Evolutionary conservation across 1,284 basidiomycete species (phyloP).

Genomic region (Testicularia cyperi): DNA sequence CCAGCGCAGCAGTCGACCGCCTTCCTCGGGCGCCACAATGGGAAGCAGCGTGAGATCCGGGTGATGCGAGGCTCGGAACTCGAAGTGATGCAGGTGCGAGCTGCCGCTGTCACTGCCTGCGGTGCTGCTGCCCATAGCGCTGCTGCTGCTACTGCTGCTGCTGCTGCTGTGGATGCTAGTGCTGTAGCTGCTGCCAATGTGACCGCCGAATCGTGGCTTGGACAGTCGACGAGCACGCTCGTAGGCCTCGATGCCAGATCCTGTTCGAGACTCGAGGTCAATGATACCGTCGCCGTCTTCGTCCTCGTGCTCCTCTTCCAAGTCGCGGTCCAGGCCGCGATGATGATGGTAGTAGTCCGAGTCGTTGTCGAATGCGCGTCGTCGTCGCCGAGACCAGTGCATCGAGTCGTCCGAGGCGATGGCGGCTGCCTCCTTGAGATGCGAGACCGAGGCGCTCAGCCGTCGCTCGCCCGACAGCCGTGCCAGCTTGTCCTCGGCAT

Average conservation of each 20-base stretch:
- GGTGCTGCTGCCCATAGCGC: slow-evolving; percentile 40
- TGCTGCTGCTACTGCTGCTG: slow-evolving; percentile 52
- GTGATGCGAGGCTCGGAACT: not conserved
- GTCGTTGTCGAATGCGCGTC: too few relatives aligned
- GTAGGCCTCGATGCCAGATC: slow-evolving; percentile 23
- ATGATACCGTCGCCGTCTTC: not conserved
- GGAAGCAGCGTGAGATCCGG: slow-evolving; percentile 63
- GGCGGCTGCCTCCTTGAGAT: slow-evolving; percentile 25
- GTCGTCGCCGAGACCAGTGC: too few relatives aligned
- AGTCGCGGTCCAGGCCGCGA: too few relatives aligned
- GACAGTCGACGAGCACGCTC: slow-evolving; percentile 22
- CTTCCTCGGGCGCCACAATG: slow-evolving; percentile 79
- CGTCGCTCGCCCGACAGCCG: slow-evolving; percentile 46
- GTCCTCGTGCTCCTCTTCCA: too few relatives aligned
- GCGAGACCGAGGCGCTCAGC: slow-evolving; percentile 21
- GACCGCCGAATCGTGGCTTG: slow-evolving; percentile 56
- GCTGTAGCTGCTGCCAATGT: slow-evolving; percentile 4
- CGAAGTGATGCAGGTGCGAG: not conserved
- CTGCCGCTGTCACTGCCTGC: too few relatives aligned
- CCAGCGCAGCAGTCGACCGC: slow-evolving; percentile 75
- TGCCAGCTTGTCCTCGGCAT: slow-evolving; percentile 75
- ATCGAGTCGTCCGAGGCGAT: slow-evolving; percentile 26
- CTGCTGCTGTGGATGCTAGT: slow-evolving; percentile 18
- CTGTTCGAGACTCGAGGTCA: too few relatives aligned
- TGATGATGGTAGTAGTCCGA: slow-evolving; percentile 23